These are phyloP conservation scores for Boletus eberwhitei DNA, from an alignment of 768 basidiomycete species.

Conservation along the genomic window DNA sequence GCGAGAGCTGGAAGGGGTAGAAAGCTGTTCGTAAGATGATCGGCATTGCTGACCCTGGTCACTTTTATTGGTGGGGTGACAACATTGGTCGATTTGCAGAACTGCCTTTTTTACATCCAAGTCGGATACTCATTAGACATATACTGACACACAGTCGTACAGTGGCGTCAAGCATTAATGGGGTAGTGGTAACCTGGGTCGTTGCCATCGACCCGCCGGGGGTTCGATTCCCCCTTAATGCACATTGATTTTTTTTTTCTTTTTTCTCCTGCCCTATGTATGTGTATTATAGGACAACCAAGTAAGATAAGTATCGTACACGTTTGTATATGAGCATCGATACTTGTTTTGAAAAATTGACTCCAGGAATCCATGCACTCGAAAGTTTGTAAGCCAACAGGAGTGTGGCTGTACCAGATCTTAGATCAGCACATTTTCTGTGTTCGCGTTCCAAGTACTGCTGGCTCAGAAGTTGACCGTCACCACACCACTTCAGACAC, in stretches of 20 bases:
- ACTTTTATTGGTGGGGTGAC: too few relatives aligned
- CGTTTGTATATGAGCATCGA: too few relatives aligned
- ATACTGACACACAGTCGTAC: rapidly evolving
- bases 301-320: neutral
- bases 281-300: too few relatives aligned
- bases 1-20: slow-evolving; percentile 68
- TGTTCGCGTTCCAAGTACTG: neutral
- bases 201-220: slow-evolving; percentile 81
- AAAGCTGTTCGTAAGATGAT: slow-evolving; percentile 66
- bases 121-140: neutral
- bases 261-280: neutral
- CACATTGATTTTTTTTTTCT: neutral
- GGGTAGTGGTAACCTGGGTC: slow-evolving; percentile 67
- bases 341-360: too few relatives aligned
- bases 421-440: slow-evolving; percentile 17
- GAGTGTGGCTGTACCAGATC: neutral
- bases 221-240: slow-evolving; percentile 65
- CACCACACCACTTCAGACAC: neutral
- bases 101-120: too few relatives aligned
- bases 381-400: too few relatives aligned
- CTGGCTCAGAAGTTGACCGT: neutral
- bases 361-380: too few relatives aligned
- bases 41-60: neutral
- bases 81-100: too few relatives aligned
- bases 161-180: slow-evolving; percentile 35